phyloP scores from a whole-genome alignment of 2,329 filamentous ascomycete genomes.

The Colletotrichum australisinense region DNA sequence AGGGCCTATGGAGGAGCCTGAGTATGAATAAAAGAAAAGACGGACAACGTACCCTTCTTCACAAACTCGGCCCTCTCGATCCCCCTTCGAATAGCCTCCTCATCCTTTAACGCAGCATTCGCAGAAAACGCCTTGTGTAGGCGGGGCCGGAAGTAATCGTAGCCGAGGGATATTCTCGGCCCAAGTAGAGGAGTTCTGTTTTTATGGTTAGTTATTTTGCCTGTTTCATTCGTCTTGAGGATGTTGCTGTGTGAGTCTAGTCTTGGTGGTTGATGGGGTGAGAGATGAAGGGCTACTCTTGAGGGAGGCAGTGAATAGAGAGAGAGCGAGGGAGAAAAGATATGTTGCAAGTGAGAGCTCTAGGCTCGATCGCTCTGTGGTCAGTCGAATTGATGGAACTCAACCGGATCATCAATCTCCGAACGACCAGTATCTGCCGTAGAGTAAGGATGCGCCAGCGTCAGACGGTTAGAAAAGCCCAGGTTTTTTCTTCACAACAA shows the following conservation, averaged over 20 bases:
- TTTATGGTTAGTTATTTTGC: not conserved
- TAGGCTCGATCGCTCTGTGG: too few species aligned
- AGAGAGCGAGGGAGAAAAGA: too few species aligned
- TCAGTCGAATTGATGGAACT: too few species aligned
- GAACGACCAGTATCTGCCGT: too few species aligned
- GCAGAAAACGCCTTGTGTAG: slow-evolving; percentile 88
- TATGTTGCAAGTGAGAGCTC: too few species aligned
- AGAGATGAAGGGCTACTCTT: too few species aligned
- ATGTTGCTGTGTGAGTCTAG: not conserved
- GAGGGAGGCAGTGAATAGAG: not conserved
- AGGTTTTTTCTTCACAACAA: not conserved
- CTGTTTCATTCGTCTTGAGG: not conserved
- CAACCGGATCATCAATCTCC: too few species aligned
- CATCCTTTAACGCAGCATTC: slow-evolving; percentile 76
- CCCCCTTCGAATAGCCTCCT: slow-evolving; percentile 79
- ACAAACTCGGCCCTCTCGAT: slow-evolving; percentile 88
- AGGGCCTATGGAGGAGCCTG: too few species aligned
- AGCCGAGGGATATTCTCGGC: slow-evolving; percentile 87
- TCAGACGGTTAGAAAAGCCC: too few species aligned
- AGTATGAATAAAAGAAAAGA: too few species aligned
- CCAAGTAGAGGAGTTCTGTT: slow-evolving; percentile 84
- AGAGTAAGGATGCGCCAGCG: too few species aligned
- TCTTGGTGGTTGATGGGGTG: too few species aligned
- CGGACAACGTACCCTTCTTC: slow-evolving; percentile 77
- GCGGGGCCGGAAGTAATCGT: slow-evolving; percentile 80